These are phyloP conservation scores for Leccinum fibrillosum DNA, from an alignment of 768 basidiomycete genomes.

Conservation along the genomic window DNA sequence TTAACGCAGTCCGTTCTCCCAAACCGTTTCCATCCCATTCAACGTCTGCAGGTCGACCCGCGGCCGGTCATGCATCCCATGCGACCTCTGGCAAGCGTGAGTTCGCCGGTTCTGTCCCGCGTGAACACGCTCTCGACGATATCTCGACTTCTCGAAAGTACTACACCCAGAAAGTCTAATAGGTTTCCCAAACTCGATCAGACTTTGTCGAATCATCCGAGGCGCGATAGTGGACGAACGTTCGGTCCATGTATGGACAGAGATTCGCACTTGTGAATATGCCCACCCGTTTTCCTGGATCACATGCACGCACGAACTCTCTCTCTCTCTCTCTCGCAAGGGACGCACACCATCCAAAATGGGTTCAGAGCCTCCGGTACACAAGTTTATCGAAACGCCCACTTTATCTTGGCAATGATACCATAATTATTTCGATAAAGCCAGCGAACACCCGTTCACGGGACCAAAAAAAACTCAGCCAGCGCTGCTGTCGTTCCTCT, in stretches of 20 bases:
- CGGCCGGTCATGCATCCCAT: not conserved
- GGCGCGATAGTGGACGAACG: not conserved
- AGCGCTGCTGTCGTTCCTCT: not conserved
- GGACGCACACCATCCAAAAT: no score
- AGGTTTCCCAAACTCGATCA: not conserved
- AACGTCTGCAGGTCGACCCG: not conserved
- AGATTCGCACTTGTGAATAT: not conserved
- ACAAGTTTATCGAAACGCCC: no score
- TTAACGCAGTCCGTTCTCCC: not conserved
- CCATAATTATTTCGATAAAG: not conserved
- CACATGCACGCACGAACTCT: not conserved
- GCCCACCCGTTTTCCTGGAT: not conserved
- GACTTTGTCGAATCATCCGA: not conserved
- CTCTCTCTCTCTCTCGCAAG: no score
- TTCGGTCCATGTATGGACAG: no score
- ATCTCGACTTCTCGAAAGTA: not conserved
- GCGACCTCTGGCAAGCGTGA: not conserved
- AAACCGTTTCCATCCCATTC: not conserved
- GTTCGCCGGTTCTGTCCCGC: not conserved
- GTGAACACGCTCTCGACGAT: not conserved
- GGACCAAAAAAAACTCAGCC: not conserved
- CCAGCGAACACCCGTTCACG: not conserved
- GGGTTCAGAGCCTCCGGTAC: not conserved
- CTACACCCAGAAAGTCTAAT: not conserved
- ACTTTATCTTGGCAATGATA: not conserved